Evolutionary conservation across 805 yeast genomes (phyloP), one percentile per base, ranked within the genome.

Genomic region (Priceomyces carsonii): DNA sequence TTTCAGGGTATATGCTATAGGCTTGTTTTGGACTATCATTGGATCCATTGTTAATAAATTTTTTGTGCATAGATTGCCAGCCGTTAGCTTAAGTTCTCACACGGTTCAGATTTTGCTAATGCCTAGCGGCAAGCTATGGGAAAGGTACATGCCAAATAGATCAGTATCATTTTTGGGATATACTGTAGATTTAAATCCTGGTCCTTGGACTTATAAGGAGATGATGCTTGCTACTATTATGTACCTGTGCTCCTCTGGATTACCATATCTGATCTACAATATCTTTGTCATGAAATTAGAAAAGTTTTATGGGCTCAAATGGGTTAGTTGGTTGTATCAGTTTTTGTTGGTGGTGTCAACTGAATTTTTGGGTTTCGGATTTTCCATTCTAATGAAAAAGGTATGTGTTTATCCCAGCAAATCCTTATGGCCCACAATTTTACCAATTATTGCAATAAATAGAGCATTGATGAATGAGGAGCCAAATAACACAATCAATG

Each of bases 311-410:
- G 70, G 69, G 3, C 51, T 66, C 27, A 57, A 62, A 29, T 68
- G 74, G 74, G 71, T 64, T 21, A 43, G 59, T 10, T 69, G 74
- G 54, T 74, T 79, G 1, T 82, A 71, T 54, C 81, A 78, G 55
- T 44, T 79, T 9, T 45, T 78, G 22, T 61, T 81, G 21, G 59
- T 75, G 1, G 43, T 79, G 3, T 69, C 82, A 2, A 69, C 85
- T 2, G 82, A 80, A 50, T 77, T 75, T 42, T 58, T 82, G 44
- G 89, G 88, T 16, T 75, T 79, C 48, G 81, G 85, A 1, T 71
- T 82, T 52, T 85, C 87, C 5, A 82, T 84, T 32, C 49, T 81
- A 14, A 69, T 80, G 69, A 70, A 83, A 48, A 72, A 75, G 40
- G 73, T 81, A 20, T 69, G 71, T 38, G 58, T 68, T 6, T 66